These are phyloP conservation scores for Babesia microti DNA, from an alignment of 169 alveolate species.

Conservation along the genomic window DNA sequence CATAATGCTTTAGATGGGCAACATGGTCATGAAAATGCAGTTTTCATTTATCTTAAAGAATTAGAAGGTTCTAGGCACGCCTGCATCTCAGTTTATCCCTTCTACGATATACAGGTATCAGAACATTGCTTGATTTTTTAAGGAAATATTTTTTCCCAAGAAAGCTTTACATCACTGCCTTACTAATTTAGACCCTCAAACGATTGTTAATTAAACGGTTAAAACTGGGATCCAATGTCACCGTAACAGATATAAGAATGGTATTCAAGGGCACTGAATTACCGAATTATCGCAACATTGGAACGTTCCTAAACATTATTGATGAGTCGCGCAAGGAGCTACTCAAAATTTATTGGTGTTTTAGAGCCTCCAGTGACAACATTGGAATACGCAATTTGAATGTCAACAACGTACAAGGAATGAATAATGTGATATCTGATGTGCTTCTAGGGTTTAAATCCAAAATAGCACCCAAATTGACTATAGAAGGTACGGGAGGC, in stretches of 20 bases:
- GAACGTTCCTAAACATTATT: constrained; percentile 58
- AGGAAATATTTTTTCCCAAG: not conserved
- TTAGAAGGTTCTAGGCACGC: constrained; percentile 66
- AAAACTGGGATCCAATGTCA: constrained; percentile 55
- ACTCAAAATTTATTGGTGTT: constrained; percentile 36
- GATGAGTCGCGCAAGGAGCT: constrained; percentile 13
- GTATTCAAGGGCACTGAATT: constrained; percentile 75
- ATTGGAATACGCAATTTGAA: constrained; percentile 28
- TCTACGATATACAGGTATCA: constrained; percentile 69
- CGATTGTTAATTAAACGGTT: constrained; percentile 70
- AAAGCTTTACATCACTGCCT: not conserved
- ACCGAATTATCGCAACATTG: constrained; percentile 77
- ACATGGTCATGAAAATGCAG: constrained; percentile 58
- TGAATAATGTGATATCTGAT: constrained; percentile 64
- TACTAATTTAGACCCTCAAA: constrained; percentile 1
- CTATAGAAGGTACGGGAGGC: constrained; percentile 97
- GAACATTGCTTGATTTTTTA: not conserved
- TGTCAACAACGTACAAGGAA: constrained; percentile 1
- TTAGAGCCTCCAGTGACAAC: constrained; percentile 17
- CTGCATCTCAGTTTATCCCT: constrained; percentile 68
- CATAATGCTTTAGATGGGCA: constrained; percentile 66
- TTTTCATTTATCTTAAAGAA: constrained; percentile 60
- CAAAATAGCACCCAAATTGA: constrained; percentile 88
- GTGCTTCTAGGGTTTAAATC: constrained; percentile 76
- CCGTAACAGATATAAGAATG: constrained; percentile 67